These are phyloP conservation scores for Clavispora asparagi DNA, from an alignment of 805 yeast species.

Conservation along the genomic window DNA sequence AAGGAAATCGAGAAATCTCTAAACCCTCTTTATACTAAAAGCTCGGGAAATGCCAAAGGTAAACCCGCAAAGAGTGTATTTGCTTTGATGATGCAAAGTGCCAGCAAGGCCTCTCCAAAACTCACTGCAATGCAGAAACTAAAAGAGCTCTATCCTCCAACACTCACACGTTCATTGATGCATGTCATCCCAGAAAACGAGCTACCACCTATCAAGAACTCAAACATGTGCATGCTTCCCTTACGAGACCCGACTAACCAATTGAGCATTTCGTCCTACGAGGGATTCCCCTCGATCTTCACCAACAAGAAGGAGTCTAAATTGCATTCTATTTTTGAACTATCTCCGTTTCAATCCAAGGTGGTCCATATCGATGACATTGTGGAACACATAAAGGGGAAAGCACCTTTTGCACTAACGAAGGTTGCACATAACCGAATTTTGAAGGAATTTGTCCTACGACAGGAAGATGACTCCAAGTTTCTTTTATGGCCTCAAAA, in stretches of 20 bases:
- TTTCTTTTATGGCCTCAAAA: constrained; percentile 34
- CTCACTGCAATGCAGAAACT: constrained; percentile 27
- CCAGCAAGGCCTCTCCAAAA: constrained; percentile 21
- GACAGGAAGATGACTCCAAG: background rate
- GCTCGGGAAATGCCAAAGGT: constrained; percentile 7
- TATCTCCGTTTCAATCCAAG: background rate
- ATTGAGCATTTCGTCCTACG: background rate
- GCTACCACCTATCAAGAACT: background rate
- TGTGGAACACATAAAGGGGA: background rate
- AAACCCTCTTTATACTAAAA: constrained; percentile 13
- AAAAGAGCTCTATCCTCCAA: constrained; percentile 28
- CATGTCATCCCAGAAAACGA: constrained; percentile 23
- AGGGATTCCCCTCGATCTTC: background rate
- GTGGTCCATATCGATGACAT: background rate
- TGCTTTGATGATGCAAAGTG: constrained; percentile 34
- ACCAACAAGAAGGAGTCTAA: background rate
- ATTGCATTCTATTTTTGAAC: background rate
- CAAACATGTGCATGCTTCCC: background rate
- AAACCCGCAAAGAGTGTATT: constrained; percentile 23
- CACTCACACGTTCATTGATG: constrained; percentile 22
- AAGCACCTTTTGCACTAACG: constrained; percentile 8
- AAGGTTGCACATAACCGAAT: constrained; percentile 8
- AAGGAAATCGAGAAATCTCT: constrained; percentile 3
- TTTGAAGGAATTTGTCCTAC: constrained; percentile 6
- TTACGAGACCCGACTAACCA: background rate